Base-by-base conservation (phyloP, 2,329 filamentous ascomycete genomes). In the Pseudocercospora macadamiae region DNA sequence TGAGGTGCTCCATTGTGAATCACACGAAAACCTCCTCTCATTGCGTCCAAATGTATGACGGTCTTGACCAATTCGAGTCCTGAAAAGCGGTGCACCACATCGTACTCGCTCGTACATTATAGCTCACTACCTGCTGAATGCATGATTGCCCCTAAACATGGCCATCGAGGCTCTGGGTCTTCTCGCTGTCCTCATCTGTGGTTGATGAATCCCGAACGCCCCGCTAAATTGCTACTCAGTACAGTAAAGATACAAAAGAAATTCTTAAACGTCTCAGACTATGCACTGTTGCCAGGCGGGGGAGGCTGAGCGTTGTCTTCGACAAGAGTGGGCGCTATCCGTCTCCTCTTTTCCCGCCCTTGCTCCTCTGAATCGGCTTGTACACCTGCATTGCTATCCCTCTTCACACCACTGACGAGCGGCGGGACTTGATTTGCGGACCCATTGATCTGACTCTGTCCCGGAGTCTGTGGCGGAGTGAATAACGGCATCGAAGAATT, bases 381-480 rank as follows among this genome's bases (percentile, higher is more conserved):
- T 4, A 76, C 75, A 6, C 60, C 59, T 14, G 59, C 58, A 25
- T 51, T 54, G 51, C 65, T 66, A 47, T 64, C 65, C 16, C 76
- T 67, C 66, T 79, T 68, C 9, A 64, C 57, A 25, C 67, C 68
- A 25, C 63, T 54, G 19, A 51, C 53, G 30, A 34, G 25, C 21
- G 55, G 32, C 16, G 60, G 32, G 3, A 44, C 53, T 51, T 53
- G 44, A 45, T 60, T 48, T 32, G 52, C 34, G 9, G 55, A 52
- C 16, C 51, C 53, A 18, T 54, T 64, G 26, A 61, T 68, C 69
- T 39, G 71, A 68, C 61, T 71, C 34, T 64, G 74, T 59, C 84
- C 78, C 4, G 93, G 93, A 2, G 93, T 97, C 73, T 96, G 89
- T 0, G 93, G 95, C 2, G 95, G 93, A 6, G 93, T 97, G 34